Conservation (phyloP, 129 eudicot genomes). For the Heracleum sosnowskyi region DNA sequence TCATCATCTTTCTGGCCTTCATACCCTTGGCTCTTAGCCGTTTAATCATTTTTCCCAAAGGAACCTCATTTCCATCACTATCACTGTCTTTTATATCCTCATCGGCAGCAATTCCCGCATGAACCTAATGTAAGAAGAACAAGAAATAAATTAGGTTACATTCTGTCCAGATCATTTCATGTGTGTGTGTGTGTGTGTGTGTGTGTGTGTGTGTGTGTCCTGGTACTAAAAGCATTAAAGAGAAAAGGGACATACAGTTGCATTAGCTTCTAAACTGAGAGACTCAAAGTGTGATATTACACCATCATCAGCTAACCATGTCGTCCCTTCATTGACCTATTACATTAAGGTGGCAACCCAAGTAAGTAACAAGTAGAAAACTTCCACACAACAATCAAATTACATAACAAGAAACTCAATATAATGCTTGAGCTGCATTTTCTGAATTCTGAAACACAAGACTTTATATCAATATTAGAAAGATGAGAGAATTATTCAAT, state of each 20-base stretch:
- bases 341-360: slow-evolving; percentile 3
- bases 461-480: not conserved
- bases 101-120: slow-evolving; percentile 48
- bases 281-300: slow-evolving; percentile 62
- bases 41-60: slow-evolving; percentile 71
- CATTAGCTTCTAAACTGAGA: slow-evolving; percentile 59
- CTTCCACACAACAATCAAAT: not conserved
- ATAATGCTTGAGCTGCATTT: not conserved
- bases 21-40: slow-evolving; percentile 71
- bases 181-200: not conserved
- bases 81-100: slow-evolving; percentile 70
- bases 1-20: slow-evolving; percentile 50
- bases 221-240: slow-evolving; percentile 8
- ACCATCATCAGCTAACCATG: slow-evolving; percentile 87
- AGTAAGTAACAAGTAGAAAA: slow-evolving; percentile 5
- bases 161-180: not conserved
- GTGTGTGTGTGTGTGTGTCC: not conserved
- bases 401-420: not conserved
- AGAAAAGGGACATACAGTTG: slow-evolving; percentile 39
- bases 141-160: slow-evolving; percentile 14
- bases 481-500: not conserved
- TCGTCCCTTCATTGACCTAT: slow-evolving; percentile 55
- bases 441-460: not conserved
- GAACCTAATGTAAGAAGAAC: slow-evolving; percentile 33
- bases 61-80: slow-evolving; percentile 68